Evolutionary conservation across 768 basidiomycete species (phyloP), one percentile per base, ranked within the genome.

Genomic region (Trametes gibbosa): DNA sequence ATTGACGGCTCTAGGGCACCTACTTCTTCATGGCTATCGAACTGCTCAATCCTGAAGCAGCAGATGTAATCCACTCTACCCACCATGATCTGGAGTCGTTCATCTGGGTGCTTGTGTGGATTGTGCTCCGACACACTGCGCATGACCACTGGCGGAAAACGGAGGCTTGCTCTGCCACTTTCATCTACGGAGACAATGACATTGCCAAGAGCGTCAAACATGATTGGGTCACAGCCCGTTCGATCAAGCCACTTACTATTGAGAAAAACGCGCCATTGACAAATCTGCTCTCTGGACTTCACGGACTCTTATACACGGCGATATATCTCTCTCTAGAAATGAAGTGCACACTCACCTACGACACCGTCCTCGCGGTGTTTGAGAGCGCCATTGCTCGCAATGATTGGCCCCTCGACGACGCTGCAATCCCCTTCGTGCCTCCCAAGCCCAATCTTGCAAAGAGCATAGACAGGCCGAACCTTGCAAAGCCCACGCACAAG

Each of bases 41-140:
- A 8, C 19, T 64, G 0, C 43, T 64, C 5, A 25, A 51, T 2
- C 17, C 40, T 0, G 16, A 10, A 4, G 7, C 29, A 3, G 14
- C 17, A 5, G 42, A 16, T 1, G 13, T 34, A 8, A 5, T 23
- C 14, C 63, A 58, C 34, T 12, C n/a, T 2, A 29, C 35, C 5
- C 19, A 23, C 2, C 63, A 64, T 25, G 63, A 64, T 40, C 48
- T 64, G 3, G 56, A 64, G 25, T 58, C 59, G 0, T 64, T 55
- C 56, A 58, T 54, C 47, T 64, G 63, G 59, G 47, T 61, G 19
- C 21, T 58, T 2, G 7, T 64, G 1, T 64, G 56, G 62, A 29
- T 55, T 6, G 53, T 63, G 0, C 43, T 58, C 0, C 53, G 62
- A 2, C 53, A 56, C 23, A 63, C 62, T 6, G 40, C 7, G 19